Evolutionary conservation across 2,329 filamentous ascomycete genomes (phyloP).

Genomic region (Botrytis tulipae): DNA sequence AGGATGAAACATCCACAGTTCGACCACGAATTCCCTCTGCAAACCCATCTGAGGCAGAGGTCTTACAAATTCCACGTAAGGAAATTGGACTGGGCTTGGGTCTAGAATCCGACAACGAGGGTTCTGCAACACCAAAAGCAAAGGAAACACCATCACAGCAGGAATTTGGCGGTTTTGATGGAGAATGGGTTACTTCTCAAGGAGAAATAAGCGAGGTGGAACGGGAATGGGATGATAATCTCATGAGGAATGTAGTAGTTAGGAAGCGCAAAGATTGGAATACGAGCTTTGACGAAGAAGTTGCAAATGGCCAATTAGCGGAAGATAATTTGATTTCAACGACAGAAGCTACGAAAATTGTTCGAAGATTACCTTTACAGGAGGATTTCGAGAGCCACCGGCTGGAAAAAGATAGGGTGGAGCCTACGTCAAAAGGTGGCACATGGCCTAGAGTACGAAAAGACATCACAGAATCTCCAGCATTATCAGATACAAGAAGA

Average conservation of each 20-base stretch:
- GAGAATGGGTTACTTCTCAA: slow-evolving; percentile 51
- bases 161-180: slow-evolving; percentile 57
- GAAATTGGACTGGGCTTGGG: slow-evolving; percentile 39
- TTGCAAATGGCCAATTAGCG: slow-evolving; percentile 44
- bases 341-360: slow-evolving; percentile 50
- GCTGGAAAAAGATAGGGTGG: slow-evolving; percentile 26
- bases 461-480: slow-evolving; percentile 30
- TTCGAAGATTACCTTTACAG: slow-evolving; percentile 33
- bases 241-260: slow-evolving; percentile 53
- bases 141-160: slow-evolving; percentile 42
- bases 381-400: slow-evolving; percentile 33
- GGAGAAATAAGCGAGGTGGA: slow-evolving; percentile 46
- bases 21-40: slow-evolving; percentile 37
- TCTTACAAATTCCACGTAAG: slow-evolving; percentile 26
- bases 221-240: slow-evolving; percentile 55
- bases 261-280: slow-evolving; percentile 42
- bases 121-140: slow-evolving; percentile 36
- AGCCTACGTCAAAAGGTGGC: neutral
- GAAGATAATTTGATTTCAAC: slow-evolving; percentile 51
- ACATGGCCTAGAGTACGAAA: slow-evolving; percentile 24
- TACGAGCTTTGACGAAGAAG: slow-evolving; percentile 27
- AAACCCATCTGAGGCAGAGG: slow-evolving; percentile 29
- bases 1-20: slow-evolving; percentile 46
- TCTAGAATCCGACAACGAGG: slow-evolving; percentile 43
- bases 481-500: slow-evolving; percentile 44